Evolutionary conservation across 169 alveolate genomes (phyloP).

Genomic region (Eimeria brunetti): DNA sequence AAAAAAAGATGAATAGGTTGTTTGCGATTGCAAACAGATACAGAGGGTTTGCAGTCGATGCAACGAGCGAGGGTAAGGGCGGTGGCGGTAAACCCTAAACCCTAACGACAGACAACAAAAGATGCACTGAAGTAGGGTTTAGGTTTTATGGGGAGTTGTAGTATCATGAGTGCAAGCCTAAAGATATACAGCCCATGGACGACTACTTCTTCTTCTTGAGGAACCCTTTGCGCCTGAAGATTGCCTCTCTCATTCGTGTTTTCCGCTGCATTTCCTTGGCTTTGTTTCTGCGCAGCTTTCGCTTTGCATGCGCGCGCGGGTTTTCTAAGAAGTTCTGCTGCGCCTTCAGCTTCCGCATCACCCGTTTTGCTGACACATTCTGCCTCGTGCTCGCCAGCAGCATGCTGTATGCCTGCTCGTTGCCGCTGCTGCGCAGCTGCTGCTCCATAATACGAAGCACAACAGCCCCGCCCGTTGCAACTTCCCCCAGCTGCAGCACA

Average conservation of each 20-base stretch:
- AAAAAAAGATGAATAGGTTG: too few species aligned
- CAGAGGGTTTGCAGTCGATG: too few species aligned
- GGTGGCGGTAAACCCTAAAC: too few species aligned
- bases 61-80: too few species aligned
- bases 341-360: conserved; percentile 43
- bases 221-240: conserved; percentile 42
- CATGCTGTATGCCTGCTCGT: conserved; percentile 6
- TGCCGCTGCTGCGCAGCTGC: conserved; percentile 30
- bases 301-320: conserved; percentile 47
- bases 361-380: conserved; percentile 50
- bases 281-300: conserved; percentile 49
- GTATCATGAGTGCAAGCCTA: too few species aligned
- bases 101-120: too few species aligned
- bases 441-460: conserved; percentile 49
- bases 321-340: conserved; percentile 38
- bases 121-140: too few species aligned
- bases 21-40: too few species aligned
- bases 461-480: conserved; percentile 53
- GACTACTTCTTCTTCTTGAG: conserved; percentile 15
- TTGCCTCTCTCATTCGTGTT: conserved; percentile 1
- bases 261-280: conserved; percentile 42
- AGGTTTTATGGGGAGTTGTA: too few species aligned
- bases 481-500: conserved; percentile 13
- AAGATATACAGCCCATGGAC: too few species aligned
- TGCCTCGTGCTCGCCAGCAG: conserved; percentile 31